A percentile compares a stretch with the other conserved stretches of the same genome.
phyloP scores from a whole-genome alignment of 345 rosid genomes.

The Rhizophora mangle region DNA sequence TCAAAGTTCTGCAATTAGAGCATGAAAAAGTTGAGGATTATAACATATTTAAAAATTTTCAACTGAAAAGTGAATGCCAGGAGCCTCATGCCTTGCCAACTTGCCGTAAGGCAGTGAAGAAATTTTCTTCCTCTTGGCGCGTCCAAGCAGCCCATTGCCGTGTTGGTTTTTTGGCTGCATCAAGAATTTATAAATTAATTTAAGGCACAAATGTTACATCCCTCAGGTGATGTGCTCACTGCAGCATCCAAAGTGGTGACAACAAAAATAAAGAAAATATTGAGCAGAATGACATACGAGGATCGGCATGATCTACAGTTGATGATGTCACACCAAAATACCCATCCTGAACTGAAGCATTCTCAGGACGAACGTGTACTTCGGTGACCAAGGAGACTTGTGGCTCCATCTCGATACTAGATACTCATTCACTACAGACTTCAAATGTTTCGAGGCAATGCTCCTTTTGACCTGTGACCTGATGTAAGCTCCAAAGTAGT shows the following conservation, averaged over 20 bases:
- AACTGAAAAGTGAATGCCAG: conserved; percentile 9
- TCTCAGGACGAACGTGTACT: conserved; percentile 34
- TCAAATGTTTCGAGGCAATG: background rate
- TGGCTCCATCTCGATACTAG: conserved; percentile 40
- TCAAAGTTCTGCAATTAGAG: conserved; percentile 73
- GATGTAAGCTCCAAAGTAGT: conserved; percentile 2
- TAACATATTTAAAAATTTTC: background rate
- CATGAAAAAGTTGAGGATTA: conserved; percentile 16
- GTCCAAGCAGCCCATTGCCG: conserved; percentile 99
- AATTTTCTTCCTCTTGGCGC: conserved; percentile 94
- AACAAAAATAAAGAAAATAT: conserved; percentile 9
- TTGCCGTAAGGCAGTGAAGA: conserved; percentile 96
- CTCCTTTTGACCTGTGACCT: conserved; percentile 14
- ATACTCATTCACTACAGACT: conserved; percentile 24
- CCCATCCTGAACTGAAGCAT: conserved; percentile 39
- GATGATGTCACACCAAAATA: conserved; percentile 40
- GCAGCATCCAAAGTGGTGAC: conserved; percentile 2
- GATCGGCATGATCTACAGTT: conserved; percentile 31
- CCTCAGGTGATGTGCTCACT: background rate
- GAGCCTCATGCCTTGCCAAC: conserved; percentile 78
- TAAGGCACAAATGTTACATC: conserved; percentile 8
- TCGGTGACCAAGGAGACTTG: conserved; percentile 28
- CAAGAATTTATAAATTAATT: conserved; percentile 6
- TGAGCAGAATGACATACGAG: conserved; percentile 49
- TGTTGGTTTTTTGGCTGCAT: conserved; percentile 77